phyloP scores from a whole-genome alignment of 805 yeast genomes.

The Zygosaccharomyces kombuchaensis region DNA sequence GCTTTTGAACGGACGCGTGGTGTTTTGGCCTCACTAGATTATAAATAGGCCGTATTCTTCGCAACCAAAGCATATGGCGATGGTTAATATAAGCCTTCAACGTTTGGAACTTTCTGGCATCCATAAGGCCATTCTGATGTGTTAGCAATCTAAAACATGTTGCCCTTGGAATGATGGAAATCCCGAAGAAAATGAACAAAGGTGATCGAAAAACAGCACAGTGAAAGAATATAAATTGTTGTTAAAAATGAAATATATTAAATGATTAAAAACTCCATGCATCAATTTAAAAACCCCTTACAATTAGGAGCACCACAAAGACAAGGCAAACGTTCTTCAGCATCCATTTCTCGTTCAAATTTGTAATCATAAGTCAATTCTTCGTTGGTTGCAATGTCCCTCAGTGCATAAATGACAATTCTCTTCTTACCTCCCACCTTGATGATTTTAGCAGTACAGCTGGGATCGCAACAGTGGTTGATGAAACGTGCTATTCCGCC shows the following conservation, averaged over 20 bases:
- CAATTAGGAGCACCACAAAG: constrained; percentile 94
- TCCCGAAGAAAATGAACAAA: not conserved
- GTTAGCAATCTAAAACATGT: not conserved
- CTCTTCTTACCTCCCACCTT: constrained; percentile 91
- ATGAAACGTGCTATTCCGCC: constrained; percentile 98
- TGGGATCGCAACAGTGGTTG: constrained; percentile 96
- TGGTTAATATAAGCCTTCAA: not conserved
- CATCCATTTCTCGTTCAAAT: constrained; percentile 86
- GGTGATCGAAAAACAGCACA: not conserved
- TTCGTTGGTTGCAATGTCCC: constrained; percentile 83
- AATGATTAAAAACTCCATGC: constrained; percentile 8
- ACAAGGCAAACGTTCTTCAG: constrained; percentile 83
- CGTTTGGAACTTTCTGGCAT: not conserved
- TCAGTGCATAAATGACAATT: constrained; percentile 88
- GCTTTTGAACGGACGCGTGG: constrained; percentile 1
- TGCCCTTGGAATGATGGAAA: not conserved
- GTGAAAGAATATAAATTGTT: not conserved
- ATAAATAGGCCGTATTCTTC: not conserved
- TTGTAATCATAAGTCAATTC: constrained; percentile 95
- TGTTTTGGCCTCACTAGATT: constrained; percentile 5
- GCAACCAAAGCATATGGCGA: constrained; percentile 1
- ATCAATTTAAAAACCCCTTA: constrained; percentile 78
- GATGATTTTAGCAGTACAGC: constrained; percentile 94
- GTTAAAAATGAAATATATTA: not conserved
- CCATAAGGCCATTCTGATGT: not conserved